Conservation (phyloP, 1,139 yeast genomes). For the Candida dubliniensis region DNA sequence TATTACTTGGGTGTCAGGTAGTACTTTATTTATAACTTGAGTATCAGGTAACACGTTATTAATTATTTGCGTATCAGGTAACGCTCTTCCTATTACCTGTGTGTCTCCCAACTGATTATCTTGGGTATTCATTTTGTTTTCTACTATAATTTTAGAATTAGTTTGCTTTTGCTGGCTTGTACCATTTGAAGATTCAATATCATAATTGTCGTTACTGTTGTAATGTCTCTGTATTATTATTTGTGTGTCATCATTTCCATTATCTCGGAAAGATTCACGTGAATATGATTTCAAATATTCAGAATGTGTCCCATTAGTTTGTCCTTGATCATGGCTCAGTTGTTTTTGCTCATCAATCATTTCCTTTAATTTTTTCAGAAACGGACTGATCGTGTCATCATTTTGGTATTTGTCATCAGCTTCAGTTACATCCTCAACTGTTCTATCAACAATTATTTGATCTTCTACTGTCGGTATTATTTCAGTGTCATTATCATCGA, state of each 20-base stretch:
- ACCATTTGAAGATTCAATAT: neutral
- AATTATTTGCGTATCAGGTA: constrained; percentile 1
- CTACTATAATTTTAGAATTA: neutral
- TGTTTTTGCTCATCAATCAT: neutral
- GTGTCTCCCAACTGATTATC: neutral
- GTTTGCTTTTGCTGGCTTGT: neutral
- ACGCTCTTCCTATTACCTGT: neutral
- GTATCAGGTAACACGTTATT: neutral
- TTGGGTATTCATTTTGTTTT: neutral
- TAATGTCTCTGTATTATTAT: no score
- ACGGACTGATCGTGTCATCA: neutral
- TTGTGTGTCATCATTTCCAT: neutral
- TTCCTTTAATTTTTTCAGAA: constrained; percentile 2
- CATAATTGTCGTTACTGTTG: neutral
- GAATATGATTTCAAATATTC: neutral
- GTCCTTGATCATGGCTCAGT: neutral
- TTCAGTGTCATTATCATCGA: neutral
- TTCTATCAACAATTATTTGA: neutral
- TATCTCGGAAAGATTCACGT: neutral
- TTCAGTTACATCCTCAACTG: neutral
- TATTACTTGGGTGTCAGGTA: constrained; percentile 11
- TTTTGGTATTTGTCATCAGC: constrained; percentile 1
- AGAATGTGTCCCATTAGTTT: neutral
- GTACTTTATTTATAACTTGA: neutral
- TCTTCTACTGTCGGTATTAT: neutral